Evolutionary conservation across 768 basidiomycete genomes (phyloP).

Genomic region (Artomyces pyxidatus): DNA sequence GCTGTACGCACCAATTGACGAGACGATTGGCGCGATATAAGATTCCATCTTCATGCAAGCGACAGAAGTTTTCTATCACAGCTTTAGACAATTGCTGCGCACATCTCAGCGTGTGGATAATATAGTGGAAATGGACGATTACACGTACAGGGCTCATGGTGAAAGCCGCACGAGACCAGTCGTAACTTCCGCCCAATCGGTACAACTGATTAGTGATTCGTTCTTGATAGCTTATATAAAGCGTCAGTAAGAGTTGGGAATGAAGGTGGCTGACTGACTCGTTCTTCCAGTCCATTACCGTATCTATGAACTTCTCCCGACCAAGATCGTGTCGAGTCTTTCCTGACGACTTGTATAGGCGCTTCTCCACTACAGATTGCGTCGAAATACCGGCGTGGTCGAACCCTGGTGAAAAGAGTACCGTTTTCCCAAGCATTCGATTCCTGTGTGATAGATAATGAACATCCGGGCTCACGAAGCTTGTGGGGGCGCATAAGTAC

Average conservation of each 20-base stretch:
- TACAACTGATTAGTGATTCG: slow-evolving; percentile 86
- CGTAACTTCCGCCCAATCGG: slow-evolving; percentile 86
- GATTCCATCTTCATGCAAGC: slow-evolving; percentile 83
- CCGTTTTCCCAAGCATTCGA: slow-evolving; percentile 91
- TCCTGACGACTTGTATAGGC: slow-evolving; percentile 75
- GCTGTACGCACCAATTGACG: slow-evolving; percentile 94
- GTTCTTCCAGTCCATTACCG: slow-evolving; percentile 95
- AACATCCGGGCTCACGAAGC: background rate
- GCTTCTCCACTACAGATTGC: slow-evolving; percentile 94
- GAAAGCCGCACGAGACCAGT: slow-evolving; percentile 92
- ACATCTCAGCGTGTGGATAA: slow-evolving; percentile 2
- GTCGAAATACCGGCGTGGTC: slow-evolving; percentile 99
- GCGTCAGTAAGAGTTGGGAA: background rate
- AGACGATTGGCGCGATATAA: slow-evolving; percentile 94
- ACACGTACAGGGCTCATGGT: slow-evolving; percentile 80
- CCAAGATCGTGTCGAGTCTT: slow-evolving; percentile 91
- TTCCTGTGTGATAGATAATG: slow-evolving; percentile 47
- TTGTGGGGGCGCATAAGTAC: no score
- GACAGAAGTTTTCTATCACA: slow-evolving; percentile 87
- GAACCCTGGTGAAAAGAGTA: slow-evolving; percentile 88
- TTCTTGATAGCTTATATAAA: slow-evolving; percentile 66
- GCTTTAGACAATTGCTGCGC: slow-evolving; percentile 70
- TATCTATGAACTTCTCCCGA: slow-evolving; percentile 81
- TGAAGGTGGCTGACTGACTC: slow-evolving; percentile 48
- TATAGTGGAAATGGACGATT: background rate